Conservation (phyloP, 2,329 filamentous ascomycete genomes). For the Domatiomyces globalis region DNA sequence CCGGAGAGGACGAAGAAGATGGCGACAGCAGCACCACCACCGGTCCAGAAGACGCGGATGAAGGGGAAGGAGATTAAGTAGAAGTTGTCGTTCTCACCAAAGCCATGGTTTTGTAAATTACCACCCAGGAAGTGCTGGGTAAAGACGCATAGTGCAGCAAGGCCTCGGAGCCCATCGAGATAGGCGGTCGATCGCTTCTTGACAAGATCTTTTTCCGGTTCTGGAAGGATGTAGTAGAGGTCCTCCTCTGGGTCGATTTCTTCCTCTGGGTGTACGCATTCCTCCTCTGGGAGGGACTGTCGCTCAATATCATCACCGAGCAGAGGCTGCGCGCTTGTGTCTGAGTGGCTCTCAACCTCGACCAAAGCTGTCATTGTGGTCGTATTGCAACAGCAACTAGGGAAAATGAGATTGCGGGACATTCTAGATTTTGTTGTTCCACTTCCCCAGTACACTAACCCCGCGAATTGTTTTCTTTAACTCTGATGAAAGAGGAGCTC, state of each 20-base stretch:
- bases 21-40: slow-evolving; percentile 22
- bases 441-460: no score
- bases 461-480: no score
- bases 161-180: slow-evolving; percentile 19
- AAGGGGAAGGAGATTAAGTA: slow-evolving; percentile 26
- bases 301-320: not conserved
- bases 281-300: not conserved
- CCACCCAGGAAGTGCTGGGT: slow-evolving; percentile 23
- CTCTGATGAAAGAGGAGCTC: no score
- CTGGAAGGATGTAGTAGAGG: not conserved
- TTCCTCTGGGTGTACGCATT: not conserved
- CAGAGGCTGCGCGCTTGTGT: not conserved
- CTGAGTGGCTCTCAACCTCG: not conserved
- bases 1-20: slow-evolving; percentile 38
- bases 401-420: no score
- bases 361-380: not conserved
- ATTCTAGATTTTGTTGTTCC: no score
- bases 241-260: not conserved
- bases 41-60: slow-evolving; percentile 23
- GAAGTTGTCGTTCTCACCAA: slow-evolving; percentile 25
- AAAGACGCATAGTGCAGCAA: slow-evolving; percentile 16
- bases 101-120: slow-evolving; percentile 26
- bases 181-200: slow-evolving; percentile 12
- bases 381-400: not conserved
- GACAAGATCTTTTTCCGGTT: not conserved